Conservation (phyloP, 2,329 filamentous ascomycete genomes). For the Purpureocillium takamizusanense region DNA sequence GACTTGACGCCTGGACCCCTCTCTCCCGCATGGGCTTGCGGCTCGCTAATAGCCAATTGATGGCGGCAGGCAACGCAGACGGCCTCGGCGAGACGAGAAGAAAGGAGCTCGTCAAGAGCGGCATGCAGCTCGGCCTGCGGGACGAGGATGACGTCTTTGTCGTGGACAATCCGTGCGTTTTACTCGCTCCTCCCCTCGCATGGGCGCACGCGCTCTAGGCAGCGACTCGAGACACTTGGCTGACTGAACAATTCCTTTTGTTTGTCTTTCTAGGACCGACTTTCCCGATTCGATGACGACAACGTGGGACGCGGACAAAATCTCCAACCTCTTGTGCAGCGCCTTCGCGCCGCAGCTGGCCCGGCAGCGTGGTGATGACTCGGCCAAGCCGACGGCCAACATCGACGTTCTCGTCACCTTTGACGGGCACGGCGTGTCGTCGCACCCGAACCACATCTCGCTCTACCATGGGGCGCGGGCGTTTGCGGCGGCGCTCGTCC, state of each 20-base stretch:
- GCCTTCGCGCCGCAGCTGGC: constrained; percentile 63
- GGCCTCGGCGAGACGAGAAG: constrained; percentile 77
- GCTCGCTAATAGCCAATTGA: no score
- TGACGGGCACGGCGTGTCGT: constrained; percentile 71
- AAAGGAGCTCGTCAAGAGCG: constrained; percentile 76
- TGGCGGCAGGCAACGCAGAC: constrained; percentile 62
- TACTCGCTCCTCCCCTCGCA: no score
- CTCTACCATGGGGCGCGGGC: constrained; percentile 71
- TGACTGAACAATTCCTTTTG: background rate
- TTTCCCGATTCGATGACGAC: constrained; percentile 87
- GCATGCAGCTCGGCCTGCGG: constrained; percentile 64
- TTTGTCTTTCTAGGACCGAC: constrained; percentile 28
- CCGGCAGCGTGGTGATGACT: constrained; percentile 19
- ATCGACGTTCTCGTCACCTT: constrained; percentile 89
- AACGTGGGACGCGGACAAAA: constrained; percentile 63
- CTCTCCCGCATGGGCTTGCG: no score
- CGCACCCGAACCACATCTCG: constrained; percentile 88
- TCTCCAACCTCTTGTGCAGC: constrained; percentile 60
- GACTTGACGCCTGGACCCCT: no score
- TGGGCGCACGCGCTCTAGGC: no score
- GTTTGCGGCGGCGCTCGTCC: constrained; percentile 61
- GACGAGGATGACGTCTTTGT: constrained; percentile 73
- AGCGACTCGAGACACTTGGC: background rate
- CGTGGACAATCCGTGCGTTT: constrained; percentile 61
- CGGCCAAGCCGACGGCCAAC: constrained; percentile 32